Evolutionary conservation across 2,329 filamentous ascomycete genomes (phyloP).

Genomic region (Sclerotinia borealis): DNA sequence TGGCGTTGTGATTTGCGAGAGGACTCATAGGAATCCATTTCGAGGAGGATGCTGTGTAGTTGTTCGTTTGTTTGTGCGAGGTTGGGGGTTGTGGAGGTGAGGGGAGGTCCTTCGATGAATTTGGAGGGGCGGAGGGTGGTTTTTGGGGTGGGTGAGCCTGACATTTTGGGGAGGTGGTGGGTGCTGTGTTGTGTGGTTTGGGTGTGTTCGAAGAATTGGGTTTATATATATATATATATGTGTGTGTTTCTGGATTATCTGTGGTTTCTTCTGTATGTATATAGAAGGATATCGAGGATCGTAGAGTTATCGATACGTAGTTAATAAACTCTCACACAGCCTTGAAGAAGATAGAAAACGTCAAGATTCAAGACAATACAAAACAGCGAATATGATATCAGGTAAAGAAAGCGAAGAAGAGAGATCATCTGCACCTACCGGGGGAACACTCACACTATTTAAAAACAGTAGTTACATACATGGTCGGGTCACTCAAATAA

Average conservation of each 20-base stretch:
- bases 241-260: neutral
- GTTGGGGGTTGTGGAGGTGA: slow-evolving; percentile 10
- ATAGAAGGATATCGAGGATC: neutral
- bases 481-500: slow-evolving; percentile 1
- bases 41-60: slow-evolving; percentile 11
- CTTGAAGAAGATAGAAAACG: neutral
- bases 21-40: slow-evolving; percentile 14
- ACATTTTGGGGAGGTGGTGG: neutral
- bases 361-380: neutral
- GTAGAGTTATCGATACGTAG: neutral
- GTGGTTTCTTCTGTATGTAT: neutral
- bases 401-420: neutral
- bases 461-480: slow-evolving; percentile 3
- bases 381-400: neutral
- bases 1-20: neutral
- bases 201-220: neutral
- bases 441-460: neutral
- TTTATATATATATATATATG: neutral
- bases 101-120: slow-evolving; percentile 16
- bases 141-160: neutral
- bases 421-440: neutral
- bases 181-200: neutral
- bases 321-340: neutral
- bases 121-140: slow-evolving; percentile 8
- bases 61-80: slow-evolving; percentile 8